Conservation (phyloP, 1,284 basidiomycete species). For the Entoloma clypeatum region DNA sequence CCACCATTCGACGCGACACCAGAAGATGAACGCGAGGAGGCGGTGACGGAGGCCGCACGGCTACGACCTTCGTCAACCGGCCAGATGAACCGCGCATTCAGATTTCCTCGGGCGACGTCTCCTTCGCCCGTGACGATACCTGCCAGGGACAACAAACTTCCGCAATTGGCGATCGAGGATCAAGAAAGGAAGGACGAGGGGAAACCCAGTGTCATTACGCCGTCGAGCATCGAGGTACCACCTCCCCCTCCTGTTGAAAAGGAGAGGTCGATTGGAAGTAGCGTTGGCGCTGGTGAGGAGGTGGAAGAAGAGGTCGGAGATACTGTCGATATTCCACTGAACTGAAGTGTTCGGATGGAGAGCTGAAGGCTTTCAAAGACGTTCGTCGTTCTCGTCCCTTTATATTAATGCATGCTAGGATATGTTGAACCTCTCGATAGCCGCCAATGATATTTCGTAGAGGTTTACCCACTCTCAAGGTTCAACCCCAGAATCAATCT, state of each 20-base stretch:
- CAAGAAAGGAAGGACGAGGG: slow-evolving; percentile 13
- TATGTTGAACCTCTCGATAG: too few species aligned
- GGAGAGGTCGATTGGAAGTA: slow-evolving; percentile 45
- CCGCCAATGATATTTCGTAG: too few species aligned
- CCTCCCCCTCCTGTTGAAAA: slow-evolving; percentile 75
- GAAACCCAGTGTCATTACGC: slow-evolving; percentile 42
- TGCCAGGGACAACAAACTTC: slow-evolving; percentile 13
- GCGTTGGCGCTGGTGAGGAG: slow-evolving; percentile 41
- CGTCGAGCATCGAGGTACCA: slow-evolving; percentile 67
- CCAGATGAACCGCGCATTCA: slow-evolving; percentile 76
- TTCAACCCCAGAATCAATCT: too few species aligned
- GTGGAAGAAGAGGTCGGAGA: slow-evolving; percentile 69
- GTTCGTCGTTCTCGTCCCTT: too few species aligned
- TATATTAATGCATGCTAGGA: too few species aligned
- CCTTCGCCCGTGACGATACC: slow-evolving; percentile 25
- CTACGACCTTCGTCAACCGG: slow-evolving; percentile 33
- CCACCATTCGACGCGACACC: slow-evolving; percentile 45
- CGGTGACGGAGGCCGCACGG: slow-evolving; percentile 29
- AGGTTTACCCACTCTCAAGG: too few species aligned
- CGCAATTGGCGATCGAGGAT: slow-evolving; percentile 17
- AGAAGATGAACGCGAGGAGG: slow-evolving; percentile 43
- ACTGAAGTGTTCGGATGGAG: slow-evolving; percentile 23
- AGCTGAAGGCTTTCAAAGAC: too few species aligned
- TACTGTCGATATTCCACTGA: slow-evolving; percentile 58
- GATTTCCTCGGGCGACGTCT: slow-evolving; percentile 55